phyloP scores from a whole-genome alignment of 179 eudicot species.

The Vitellaria paradoxa region DNA sequence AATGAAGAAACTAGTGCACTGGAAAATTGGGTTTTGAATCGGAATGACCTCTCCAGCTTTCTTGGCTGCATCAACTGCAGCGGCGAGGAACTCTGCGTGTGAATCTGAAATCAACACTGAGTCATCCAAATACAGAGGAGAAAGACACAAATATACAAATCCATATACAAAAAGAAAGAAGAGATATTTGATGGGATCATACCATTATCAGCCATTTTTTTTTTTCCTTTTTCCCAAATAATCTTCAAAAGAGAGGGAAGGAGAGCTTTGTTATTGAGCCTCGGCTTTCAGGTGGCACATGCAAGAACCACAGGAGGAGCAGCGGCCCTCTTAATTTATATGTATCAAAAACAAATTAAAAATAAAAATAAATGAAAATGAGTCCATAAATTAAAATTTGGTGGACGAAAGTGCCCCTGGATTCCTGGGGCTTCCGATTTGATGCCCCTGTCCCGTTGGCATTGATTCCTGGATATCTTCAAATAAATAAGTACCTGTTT shows the following conservation, averaged over 20 bases:
- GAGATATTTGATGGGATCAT: not conserved
- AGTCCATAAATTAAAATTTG: too few relatives aligned
- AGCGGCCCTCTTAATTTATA: not conserved
- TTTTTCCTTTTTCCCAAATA: not conserved
- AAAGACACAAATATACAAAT: not conserved
- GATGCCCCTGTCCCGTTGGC: too few relatives aligned
- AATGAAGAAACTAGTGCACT: not conserved
- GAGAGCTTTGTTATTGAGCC: not conserved
- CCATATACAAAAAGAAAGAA: not conserved
- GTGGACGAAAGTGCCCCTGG: too few relatives aligned
- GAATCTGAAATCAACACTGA: constrained; percentile 25
- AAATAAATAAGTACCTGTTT: too few relatives aligned
- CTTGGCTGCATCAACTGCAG: constrained; percentile 84
- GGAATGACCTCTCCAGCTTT: constrained; percentile 74
- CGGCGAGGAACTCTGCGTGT: constrained; percentile 37
- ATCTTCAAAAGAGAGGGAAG: not conserved
- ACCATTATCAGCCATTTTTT: constrained; percentile 17
- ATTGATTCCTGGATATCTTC: too few relatives aligned
- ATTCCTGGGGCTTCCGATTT: too few relatives aligned
- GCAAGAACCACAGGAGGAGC: not conserved
- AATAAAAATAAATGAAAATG: too few relatives aligned
- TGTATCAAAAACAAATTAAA: too few relatives aligned
- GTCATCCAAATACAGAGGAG: not conserved
- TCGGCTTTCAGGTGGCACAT: not conserved
- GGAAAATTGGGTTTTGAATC: not conserved